phyloP scores from a whole-genome alignment of 106 monocot species.

The Dioscorea alata region DNA sequence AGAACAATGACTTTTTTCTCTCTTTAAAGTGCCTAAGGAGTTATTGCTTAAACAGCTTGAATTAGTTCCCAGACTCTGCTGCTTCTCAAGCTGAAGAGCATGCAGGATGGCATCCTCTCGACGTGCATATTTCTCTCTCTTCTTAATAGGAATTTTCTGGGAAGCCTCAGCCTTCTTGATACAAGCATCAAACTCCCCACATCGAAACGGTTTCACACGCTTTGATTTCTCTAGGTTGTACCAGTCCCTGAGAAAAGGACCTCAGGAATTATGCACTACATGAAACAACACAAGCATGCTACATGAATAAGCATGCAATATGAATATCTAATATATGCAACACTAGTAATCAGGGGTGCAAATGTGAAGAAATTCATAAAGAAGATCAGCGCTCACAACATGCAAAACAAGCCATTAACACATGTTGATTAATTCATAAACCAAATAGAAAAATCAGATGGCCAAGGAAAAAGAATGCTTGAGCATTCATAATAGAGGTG shows the following conservation, averaged over 20 bases:
- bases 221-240: constrained; percentile 98
- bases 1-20: constrained; percentile 21
- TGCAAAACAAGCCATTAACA: too few species aligned
- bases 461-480: too few species aligned
- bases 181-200: constrained; percentile 97
- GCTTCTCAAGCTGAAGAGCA: constrained; percentile 87
- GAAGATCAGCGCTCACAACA: too few species aligned
- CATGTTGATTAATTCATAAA: too few species aligned
- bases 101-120: constrained; percentile 98
- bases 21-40: constrained; percentile 15
- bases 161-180: constrained; percentile 90
- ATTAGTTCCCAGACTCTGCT: constrained; percentile 18
- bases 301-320: not conserved
- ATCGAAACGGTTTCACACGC: constrained; percentile 89
- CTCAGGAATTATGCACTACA: not conserved
- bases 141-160: constrained; percentile 66
- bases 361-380: too few species aligned
- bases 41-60: constrained; percentile 23
- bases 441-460: too few species aligned
- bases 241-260: constrained; percentile 68
- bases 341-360: too few species aligned
- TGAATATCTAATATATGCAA: not conserved
- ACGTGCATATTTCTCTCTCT: constrained; percentile 98
- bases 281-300: not conserved
- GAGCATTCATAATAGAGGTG: too few species aligned